Base-by-base conservation (phyloP, 176 grass and related monocot genomes). In the Saccharum officinarum region DNA sequence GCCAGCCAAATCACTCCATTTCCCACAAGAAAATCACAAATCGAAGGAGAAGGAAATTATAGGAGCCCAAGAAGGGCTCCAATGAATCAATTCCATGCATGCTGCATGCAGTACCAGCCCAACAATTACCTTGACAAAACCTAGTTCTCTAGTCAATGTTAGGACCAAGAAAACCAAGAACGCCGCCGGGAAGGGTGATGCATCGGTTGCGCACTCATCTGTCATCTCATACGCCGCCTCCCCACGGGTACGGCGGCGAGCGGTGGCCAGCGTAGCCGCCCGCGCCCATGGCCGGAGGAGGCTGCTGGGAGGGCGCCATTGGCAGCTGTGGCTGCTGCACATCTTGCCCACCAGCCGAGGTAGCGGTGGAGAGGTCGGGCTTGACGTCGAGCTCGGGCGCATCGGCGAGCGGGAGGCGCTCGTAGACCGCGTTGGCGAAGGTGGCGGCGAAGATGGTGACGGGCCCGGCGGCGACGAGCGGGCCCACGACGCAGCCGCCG, bases 401-500 rank as follows among this genome's bases (percentile, higher is more conserved):
- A 17, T 88, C 90, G 8, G 87, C 79, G 30, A 88, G 90, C 16
- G 90, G 90, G 34, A 92, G 90, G 64, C 86, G 86, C 86, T 92
- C 90, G 79, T 88, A 92, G 78, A 92, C 86, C 26, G 90, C 90
- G 82, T 92, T 92, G 67, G 90, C 67, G 86, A 92, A 92, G 1
- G 90, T 92, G 3, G 86, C 86, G 73, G 90, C 86, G 65, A 88
- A 85, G 45, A 92, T 62, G 2, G 86, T 88, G 78, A 92, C 90
- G 45, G 86, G 31, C 0, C 66, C 82, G 0, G 79, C 86, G 6
- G 90, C 90, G 67, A 92, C 67, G 73, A 92, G 90, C 0, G 90
- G 82, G 0, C 90, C 90, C 17, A 92, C 57, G 54, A 92, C 74
- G 77, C 83, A 86, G 13, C 90, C 90, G 0, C 90, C 90, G n/a